Conservation (phyloP, 163 green algal genomes). For the Chlamydomonas reinhardtii region DNA sequence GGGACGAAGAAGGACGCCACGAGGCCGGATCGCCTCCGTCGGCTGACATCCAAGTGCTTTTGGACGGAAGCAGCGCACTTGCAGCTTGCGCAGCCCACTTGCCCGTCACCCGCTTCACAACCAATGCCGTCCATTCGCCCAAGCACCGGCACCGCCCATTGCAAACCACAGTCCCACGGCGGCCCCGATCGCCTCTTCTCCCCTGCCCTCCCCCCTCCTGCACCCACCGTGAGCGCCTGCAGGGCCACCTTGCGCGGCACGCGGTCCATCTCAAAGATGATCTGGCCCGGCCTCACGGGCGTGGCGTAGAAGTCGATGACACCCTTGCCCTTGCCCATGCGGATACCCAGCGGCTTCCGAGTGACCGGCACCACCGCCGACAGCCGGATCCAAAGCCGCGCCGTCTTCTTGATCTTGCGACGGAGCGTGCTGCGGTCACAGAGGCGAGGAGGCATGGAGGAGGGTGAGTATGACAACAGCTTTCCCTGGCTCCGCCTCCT, state of each 20-base stretch:
- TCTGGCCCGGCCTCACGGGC: constrained; percentile 65
- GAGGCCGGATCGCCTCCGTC: no score
- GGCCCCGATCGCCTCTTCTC: background rate
- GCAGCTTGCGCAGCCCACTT: no score
- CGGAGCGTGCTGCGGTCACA: constrained; percentile 57
- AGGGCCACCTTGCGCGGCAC: constrained; percentile 56
- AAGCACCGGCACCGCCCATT: no score
- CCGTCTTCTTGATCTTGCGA: constrained; percentile 65
- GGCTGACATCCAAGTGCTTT: no score
- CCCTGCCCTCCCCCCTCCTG: no score
- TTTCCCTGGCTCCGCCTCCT: no score
- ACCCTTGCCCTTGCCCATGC: constrained; percentile 82
- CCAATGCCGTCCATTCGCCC: no score
- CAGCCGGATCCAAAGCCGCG: constrained; percentile 71
- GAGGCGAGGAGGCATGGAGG: no score
- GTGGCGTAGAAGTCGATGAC: constrained; percentile 68
- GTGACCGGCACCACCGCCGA: constrained; percentile 69
- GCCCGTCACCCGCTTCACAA: no score
- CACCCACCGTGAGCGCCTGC: constrained; percentile 42
- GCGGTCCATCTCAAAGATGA: constrained; percentile 77
- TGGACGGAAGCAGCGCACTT: no score
- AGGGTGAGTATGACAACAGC: no score
- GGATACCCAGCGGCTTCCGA: constrained; percentile 65
- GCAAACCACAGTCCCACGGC: background rate
- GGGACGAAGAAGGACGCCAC: no score